Evolutionary conservation across 257 asterid species (phyloP), one percentile per base, ranked within the genome.

Genomic region (Galeopsis tetrahit): DNA sequence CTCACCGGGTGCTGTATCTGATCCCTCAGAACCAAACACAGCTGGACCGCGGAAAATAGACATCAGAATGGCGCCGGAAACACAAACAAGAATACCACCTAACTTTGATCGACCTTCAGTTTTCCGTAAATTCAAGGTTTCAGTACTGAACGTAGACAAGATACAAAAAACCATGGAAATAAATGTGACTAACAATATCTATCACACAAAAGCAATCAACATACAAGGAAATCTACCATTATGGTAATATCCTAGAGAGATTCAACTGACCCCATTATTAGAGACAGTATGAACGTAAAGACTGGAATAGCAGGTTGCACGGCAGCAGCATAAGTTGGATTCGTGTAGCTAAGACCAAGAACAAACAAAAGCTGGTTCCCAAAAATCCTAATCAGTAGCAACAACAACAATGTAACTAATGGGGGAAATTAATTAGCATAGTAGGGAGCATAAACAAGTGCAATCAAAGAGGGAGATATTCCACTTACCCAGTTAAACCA

Each of bases 271-370:
- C 99, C 97, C 97, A 90, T 95, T 31, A 86, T 38, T 17, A 87
- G 87, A 63, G 99, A 91, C 78, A 95, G 85, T 72, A 92, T 80
- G 80, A 95, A 92, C 32, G 99, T 95, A 51, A 95, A 92, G 71
- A 95, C 98, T 72, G 99, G 99, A 77, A 92, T 90, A 44, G 99
- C 79, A 51, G 99, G 98, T 75, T 94, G 98, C 62, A 91, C 81
- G 36, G 97, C 98, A 61, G 98, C 96, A 81, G 98, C 98, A 65
- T 95, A 95, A 44, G 92, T 74, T 17, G 99, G 99, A 85, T 85
- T 95, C 7, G 99, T 95, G 87, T 90, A 92, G 78, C 92, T 96
- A 74, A 95, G 98, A 63, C 99, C 99, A 72, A 90, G 55, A 67
- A 95, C 92, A 86, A 95, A 95, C 87, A 95, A 78, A 71, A 95